Percentiles rank a stretch among this genome's conserved stretches.
These are phyloP conservation scores for Hymenoscyphus fraxineus DNA, from an alignment of 2,329 filamentous ascomycete species.

Conservation along the genomic window DNA sequence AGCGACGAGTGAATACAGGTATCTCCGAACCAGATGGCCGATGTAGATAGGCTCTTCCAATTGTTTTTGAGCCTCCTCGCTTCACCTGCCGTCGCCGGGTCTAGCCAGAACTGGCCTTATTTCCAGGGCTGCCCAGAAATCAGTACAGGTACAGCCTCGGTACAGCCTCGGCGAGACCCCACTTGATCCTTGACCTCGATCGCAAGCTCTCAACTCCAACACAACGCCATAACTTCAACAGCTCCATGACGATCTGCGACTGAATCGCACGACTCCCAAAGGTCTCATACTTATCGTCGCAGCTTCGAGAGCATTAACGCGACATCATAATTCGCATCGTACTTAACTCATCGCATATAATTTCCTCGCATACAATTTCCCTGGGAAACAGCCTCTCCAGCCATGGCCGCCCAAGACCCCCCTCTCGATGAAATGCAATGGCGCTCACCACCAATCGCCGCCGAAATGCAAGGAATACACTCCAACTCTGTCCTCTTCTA, in stretches of 20 bases:
- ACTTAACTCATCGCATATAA: background rate
- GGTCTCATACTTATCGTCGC: background rate
- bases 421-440: slow-evolving; percentile 67
- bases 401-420: slow-evolving; percentile 47
- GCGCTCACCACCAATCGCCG: slow-evolving; percentile 49
- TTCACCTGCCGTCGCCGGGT: too few species aligned
- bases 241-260: background rate
- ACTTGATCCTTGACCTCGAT: background rate
- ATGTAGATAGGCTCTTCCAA: too few species aligned
- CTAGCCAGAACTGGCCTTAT: too few species aligned
- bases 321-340: background rate
- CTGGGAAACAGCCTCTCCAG: background rate
- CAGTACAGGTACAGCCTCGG: too few species aligned
- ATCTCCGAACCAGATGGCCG: too few species aligned
- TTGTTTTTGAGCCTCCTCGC: too few species aligned
- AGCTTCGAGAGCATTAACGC: background rate
- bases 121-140: too few species aligned
- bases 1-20: too few species aligned
- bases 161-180: background rate
- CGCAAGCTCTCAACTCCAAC: background rate
- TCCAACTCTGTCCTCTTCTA: slow-evolving; percentile 61
- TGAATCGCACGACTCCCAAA: background rate
- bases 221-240: background rate
- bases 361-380: background rate
- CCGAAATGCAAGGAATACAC: slow-evolving; percentile 54